Evolutionary conservation across 2,329 filamentous ascomycete genomes (phyloP).

Genomic region (Colletotrichum eleusines): DNA sequence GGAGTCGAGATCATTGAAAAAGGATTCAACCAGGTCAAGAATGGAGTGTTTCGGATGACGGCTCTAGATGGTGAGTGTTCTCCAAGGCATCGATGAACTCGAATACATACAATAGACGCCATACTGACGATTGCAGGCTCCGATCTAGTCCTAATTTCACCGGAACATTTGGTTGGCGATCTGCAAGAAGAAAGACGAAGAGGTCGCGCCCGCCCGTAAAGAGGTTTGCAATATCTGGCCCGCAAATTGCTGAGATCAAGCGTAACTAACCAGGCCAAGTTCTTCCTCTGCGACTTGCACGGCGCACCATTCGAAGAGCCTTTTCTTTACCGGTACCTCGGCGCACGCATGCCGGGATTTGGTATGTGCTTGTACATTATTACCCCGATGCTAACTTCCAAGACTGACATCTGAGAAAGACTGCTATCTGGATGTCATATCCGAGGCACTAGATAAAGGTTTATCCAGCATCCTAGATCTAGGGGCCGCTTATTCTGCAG

Average conservation of each 20-base stretch:
- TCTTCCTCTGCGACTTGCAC: constrained; percentile 32
- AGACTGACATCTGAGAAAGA: constrained; percentile 6
- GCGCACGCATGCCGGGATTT: constrained; percentile 33
- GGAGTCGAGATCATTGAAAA: constrained; percentile 39
- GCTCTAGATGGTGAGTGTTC: constrained; percentile 23
- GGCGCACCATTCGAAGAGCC: constrained; percentile 35
- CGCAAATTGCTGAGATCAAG: background rate
- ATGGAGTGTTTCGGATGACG: constrained; percentile 31
- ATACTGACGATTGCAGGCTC: constrained; percentile 11
- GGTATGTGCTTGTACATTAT: background rate
- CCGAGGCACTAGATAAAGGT: constrained; percentile 26
- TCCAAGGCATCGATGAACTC: too few species aligned
- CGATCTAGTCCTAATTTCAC: constrained; percentile 29
- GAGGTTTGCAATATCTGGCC: background rate
- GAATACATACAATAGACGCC: background rate
- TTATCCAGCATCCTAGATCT: constrained; percentile 5
- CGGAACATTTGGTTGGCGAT: constrained; percentile 30
- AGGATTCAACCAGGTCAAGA: constrained; percentile 21
- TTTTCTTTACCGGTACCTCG: constrained; percentile 26
- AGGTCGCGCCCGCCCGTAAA: constrained; percentile 28
- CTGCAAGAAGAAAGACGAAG: constrained; percentile 37
- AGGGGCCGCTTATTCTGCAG: background rate
- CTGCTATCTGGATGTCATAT: constrained; percentile 31
- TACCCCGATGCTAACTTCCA: fast-evolving
- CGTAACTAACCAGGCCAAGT: constrained; percentile 14